Evolutionary conservation across 768 basidiomycete species (phyloP).

Genomic region (Calvatia gigantea): DNA sequence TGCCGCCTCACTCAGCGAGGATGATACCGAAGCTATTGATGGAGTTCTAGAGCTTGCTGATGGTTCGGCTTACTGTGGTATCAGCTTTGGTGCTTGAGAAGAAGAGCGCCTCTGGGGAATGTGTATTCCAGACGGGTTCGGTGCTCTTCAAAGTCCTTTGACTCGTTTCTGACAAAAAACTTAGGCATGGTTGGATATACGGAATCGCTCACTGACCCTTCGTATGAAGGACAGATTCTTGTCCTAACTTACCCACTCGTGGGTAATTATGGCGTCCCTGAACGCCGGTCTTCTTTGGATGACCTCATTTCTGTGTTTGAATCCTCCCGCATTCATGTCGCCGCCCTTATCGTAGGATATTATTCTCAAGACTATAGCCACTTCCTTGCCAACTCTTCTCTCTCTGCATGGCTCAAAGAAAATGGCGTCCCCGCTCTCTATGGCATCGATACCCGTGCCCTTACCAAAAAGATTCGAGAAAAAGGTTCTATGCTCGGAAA

Average conservation of each 20-base stretch:
- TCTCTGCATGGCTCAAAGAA: constrained; percentile 92
- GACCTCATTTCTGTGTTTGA: constrained; percentile 79
- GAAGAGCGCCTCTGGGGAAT: constrained; percentile 94
- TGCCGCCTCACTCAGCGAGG: constrained; percentile 25
- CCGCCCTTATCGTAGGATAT: constrained; percentile 88
- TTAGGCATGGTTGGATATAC: constrained; percentile 99
- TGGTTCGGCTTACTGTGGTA: constrained; percentile 83
- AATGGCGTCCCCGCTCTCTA: constrained; percentile 92
- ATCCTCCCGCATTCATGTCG: constrained; percentile 90
- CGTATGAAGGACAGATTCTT: constrained; percentile 97
- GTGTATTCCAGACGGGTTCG: constrained; percentile 98
- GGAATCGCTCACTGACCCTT: constrained; percentile 97
- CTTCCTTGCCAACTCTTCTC: constrained; percentile 84
- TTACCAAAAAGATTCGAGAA: constrained; percentile 95
- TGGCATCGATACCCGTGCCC: constrained; percentile 93
- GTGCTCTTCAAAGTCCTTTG: constrained; percentile 7
- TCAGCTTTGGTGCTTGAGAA: constrained; percentile 91
- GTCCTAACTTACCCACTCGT: constrained; percentile 95
- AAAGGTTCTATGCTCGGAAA: constrained; percentile 91
- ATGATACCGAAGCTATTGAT: constrained; percentile 36
- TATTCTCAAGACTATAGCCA: constrained; percentile 95
- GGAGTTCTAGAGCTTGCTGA: constrained; percentile 88
- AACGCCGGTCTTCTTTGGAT: constrained; percentile 49
- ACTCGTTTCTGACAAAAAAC: constrained; percentile 14
- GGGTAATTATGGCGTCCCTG: constrained; percentile 97